phyloP scores from a whole-genome alignment of 305 asterid genomes.

The Rubia peregrina region DNA sequence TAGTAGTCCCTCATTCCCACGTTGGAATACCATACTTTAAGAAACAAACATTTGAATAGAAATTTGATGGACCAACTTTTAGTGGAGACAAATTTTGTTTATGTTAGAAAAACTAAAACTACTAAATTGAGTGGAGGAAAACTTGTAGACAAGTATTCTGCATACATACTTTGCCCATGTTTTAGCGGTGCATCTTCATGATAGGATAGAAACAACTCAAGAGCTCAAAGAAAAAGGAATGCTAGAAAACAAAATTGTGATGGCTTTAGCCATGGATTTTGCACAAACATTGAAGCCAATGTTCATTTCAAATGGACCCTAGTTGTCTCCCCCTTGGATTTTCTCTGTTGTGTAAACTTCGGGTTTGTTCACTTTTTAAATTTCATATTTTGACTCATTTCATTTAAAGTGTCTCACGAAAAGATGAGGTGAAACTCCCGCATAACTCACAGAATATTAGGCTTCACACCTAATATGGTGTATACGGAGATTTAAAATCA shows the following conservation, averaged over 20 bases:
- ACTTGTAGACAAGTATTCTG: neutral
- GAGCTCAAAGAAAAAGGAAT: neutral
- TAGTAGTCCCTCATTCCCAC: neutral
- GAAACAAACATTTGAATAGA: neutral
- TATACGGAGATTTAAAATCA: no score
- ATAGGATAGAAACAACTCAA: constrained; percentile 1
- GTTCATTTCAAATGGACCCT: constrained; percentile 12
- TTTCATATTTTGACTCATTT: no score
- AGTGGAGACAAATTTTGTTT: constrained; percentile 39
- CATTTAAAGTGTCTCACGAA: no score
- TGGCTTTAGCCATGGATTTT: constrained; percentile 8
- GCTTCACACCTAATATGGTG: no score
- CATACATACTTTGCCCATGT: neutral
- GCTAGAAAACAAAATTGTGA: constrained; percentile 9
- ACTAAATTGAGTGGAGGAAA: neutral
- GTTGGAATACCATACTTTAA: neutral
- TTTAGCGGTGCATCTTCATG: constrained; percentile 8
- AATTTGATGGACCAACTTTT: constrained; percentile 18
- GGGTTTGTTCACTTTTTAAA: no score
- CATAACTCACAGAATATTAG: no score
- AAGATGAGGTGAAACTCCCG: no score
- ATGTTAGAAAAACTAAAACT: neutral
- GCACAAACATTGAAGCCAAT: constrained; percentile 6
- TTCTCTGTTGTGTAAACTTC: neutral
- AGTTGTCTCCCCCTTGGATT: neutral